Percentiles rank a stretch among this genome's conserved stretches.
Conservation (phyloP, 192 early-diverging fungal species). For the Dispira parvispora region DNA sequence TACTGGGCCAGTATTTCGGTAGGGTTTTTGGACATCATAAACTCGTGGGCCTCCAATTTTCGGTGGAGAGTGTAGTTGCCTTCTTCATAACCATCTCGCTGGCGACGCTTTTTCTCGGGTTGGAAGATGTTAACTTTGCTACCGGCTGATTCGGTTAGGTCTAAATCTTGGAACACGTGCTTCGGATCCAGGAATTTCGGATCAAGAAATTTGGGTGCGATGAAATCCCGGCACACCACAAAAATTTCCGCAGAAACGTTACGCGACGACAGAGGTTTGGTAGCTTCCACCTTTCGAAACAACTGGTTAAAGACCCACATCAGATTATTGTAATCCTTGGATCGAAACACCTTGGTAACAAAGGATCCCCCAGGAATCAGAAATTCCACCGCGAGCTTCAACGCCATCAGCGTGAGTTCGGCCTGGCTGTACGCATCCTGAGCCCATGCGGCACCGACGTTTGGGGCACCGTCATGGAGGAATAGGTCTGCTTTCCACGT, state of each 20-base stretch:
- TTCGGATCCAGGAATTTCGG: constrained; percentile 82
- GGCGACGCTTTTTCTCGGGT: constrained; percentile 80
- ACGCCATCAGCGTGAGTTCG: constrained; percentile 77
- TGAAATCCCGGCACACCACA: constrained; percentile 86
- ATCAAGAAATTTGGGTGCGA: constrained; percentile 91
- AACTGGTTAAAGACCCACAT: constrained; percentile 98
- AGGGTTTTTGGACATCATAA: constrained; percentile 62
- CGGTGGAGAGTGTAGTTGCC: constrained; percentile 84
- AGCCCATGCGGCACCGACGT: constrained; percentile 88
- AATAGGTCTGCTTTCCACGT: constrained; percentile 98
- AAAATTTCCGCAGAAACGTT: constrained; percentile 99
- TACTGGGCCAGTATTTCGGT: constrained; percentile 57
- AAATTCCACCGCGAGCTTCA: constrained; percentile 90
- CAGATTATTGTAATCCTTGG: constrained; percentile 98
- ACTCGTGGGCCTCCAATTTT: constrained; percentile 54
- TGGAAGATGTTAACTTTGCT: constrained; percentile 59
- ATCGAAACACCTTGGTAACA: constrained; percentile 97
- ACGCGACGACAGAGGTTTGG: constrained; percentile 93
- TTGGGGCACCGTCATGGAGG: constrained; percentile 97
- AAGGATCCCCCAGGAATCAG: constrained; percentile 81
- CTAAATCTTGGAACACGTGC: constrained; percentile 85
- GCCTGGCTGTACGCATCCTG: constrained; percentile 95
- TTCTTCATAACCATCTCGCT: constrained; percentile 94
- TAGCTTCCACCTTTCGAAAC: constrained; percentile 92
- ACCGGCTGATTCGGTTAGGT: constrained; percentile 28